Base-by-base conservation (phyloP, 169 alveolate species). In the Cryptosporidium ubiquitum region DNA sequence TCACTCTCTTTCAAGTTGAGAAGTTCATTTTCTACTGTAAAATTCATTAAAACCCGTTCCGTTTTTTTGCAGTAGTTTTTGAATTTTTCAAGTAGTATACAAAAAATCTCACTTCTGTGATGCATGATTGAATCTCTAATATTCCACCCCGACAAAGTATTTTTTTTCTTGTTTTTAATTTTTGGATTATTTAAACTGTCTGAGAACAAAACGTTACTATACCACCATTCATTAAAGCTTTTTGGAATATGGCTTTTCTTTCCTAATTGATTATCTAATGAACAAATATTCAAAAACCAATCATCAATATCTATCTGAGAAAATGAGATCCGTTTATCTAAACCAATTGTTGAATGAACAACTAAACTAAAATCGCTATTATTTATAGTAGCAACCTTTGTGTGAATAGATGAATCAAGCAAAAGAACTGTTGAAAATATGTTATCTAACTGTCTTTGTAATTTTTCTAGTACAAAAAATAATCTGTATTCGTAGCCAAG, bases 171-270 rank as follows among this genome's bases (percentile, higher is more conserved):
- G 40, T 12, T 57, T 58, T 57, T 52, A n/a, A 73, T 42, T 52
- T 33, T 52, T 6, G 85, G 85, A 16, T 55, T 73, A 31, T 73
- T 73, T 33, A 73, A 39, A 42, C 44, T 64, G 35, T 66, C 74
- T 12, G 89, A 61, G 12, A 79, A 66, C n/a, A 79, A 29, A 79
- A 79, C 39, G 58, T 79, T 79, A 47, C 44, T 31, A 40, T 66
- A 47, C 89, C 89, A 79, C 89, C 89, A 79, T 29, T 61, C 47
- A 79, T 64, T 61, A 5, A 79, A 40, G 18, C 75, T 66, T 61
- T 73, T 79, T 42, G 79, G 79, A n/a, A 79, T 61, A 18, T 42
- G 33, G 26, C 39, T 61, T 0, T 44, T 79, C 20, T 39, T 64
- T 61, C 16, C 79, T 14, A 42, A 39, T n/a, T 42, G 58, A 23